Base-by-base conservation (phyloP, 2,329 filamentous ascomycete genomes). In the Diaporthe destruens region DNA sequence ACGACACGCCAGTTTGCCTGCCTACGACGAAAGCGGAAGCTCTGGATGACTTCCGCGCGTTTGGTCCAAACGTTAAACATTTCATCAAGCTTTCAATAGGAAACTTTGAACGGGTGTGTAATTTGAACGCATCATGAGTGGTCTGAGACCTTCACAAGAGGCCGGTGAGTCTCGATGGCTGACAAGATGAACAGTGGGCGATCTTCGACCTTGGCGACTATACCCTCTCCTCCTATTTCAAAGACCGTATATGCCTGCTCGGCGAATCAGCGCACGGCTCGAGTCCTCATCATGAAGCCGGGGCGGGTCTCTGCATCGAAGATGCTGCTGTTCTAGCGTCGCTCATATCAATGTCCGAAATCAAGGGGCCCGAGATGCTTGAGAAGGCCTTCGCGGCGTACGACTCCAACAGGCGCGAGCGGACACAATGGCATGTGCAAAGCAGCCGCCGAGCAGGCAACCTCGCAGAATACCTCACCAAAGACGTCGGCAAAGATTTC, bases 251-350 rank as follows among this genome's bases (percentile, higher is more conserved):
- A 32, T 85, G 83, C 49, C 82, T 92, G 2, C 79, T 89, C 0
- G 90, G 90, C 18, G 90, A 92, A 76, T 89, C 90, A 0, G 90
- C 90, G 0, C 90, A 92, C 77, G 89, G 89, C 0, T 87, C 87
- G 51, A 88, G 89, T 0, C 90, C 90, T 0, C 87, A 89, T 51
- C 87, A 90, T 54, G 90, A 89, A 0, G 85, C 89, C 1, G 90
- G 90, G 2, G 86, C 87, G 0, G 88, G 87, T 1, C 85, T 90
- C 76, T 88, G 86, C 1, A 87, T 91, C 71, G 87, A 90, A 75
- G 88, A 90, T 72, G 82, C 80, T 1, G 81, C 81, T 20, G 79
- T 85, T 2, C 77, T 86, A 1, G 82, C 84, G 0, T 81, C 84
- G 3, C 77, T 90, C 0, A 80, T 91, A 0, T 84, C 82, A 0